phyloP scores from a whole-genome alignment of 2,329 filamentous ascomycete species.

The Talaromyces rugulosus region DNA sequence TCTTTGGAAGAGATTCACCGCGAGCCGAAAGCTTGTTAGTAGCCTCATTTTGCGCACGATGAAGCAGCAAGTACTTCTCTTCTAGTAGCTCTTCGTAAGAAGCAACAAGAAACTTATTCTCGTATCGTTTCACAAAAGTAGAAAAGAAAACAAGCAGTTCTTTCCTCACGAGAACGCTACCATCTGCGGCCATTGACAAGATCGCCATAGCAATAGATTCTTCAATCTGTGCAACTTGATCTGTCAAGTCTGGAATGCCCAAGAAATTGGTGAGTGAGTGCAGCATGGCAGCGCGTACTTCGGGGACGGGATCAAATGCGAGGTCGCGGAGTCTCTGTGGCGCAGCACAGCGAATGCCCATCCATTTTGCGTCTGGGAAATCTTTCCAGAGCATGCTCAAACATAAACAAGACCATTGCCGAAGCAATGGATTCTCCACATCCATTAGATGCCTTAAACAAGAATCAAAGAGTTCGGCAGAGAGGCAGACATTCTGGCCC shows the following conservation, averaged over 20 bases:
- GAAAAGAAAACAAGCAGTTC: conserved; percentile 93
- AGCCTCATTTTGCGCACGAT: conserved; percentile 42
- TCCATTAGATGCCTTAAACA: conserved; percentile 81
- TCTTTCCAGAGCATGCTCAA: conserved; percentile 93
- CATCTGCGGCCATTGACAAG: conserved; percentile 87
- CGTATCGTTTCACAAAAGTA: conserved; percentile 82
- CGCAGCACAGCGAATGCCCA: conserved; percentile 83
- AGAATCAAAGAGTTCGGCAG: conserved; percentile 82
- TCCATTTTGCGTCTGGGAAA: conserved; percentile 89
- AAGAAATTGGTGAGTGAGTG: conserved; percentile 92
- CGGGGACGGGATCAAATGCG: conserved; percentile 79
- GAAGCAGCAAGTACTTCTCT: conserved; percentile 66
- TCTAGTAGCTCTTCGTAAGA: conserved; percentile 87
- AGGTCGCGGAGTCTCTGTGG: conserved; percentile 76
- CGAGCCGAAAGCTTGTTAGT: conserved; percentile 16
- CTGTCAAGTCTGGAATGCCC: conserved; percentile 86
- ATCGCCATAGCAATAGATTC: conserved; percentile 86
- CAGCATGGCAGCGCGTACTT: conserved; percentile 89
- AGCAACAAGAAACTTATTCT: conserved; percentile 85
- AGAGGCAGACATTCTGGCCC: conserved; percentile 86
- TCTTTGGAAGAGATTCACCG: conserved; percentile 19
- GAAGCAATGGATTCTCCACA: conserved; percentile 77
- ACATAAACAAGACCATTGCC: conserved; percentile 94
- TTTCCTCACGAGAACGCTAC: conserved; percentile 88
- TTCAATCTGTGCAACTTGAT: conserved; percentile 86